Percentiles rank a stretch among this genome's conserved stretches.
Conservation (phyloP, 345 rosid species). For the Hypericum perforatum region DNA sequence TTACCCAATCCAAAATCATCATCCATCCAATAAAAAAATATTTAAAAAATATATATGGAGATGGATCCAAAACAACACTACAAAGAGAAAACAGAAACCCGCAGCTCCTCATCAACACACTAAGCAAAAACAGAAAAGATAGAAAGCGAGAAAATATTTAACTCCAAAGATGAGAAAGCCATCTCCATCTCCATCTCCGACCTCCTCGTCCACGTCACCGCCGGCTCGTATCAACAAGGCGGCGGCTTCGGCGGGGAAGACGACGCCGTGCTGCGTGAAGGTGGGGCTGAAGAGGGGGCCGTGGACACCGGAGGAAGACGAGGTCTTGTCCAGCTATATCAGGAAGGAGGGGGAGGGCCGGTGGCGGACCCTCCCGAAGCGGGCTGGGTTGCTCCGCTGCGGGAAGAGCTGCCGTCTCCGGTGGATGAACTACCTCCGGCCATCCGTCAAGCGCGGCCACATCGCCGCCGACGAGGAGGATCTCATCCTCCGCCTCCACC, state of each 20-base stretch:
- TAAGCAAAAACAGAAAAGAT: no score
- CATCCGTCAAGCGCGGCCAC: slow-evolving; percentile 61
- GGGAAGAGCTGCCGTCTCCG: slow-evolving; percentile 91
- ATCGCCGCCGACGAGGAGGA: slow-evolving; percentile 83
- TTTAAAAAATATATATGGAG: no score
- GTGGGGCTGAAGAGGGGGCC: slow-evolving; percentile 75
- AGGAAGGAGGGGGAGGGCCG: slow-evolving; percentile 70
- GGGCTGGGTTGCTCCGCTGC: slow-evolving; percentile 74
- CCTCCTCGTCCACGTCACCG: no score
- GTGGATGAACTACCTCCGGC: slow-evolving; percentile 93
- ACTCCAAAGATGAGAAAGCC: no score
- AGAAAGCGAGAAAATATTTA: no score
- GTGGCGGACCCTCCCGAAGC: slow-evolving; percentile 76
- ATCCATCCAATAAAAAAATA: no score
- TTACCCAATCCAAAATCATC: no score
- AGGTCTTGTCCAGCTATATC: slow-evolving; percentile 45
- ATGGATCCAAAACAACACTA: no score
- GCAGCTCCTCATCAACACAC: no score
- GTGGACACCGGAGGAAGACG: slow-evolving; percentile 84
- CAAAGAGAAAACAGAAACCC: no score
- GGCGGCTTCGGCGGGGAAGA: background rate
- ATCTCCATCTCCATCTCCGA: no score
- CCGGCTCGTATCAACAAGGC: background rate
- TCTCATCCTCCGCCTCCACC: slow-evolving; percentile 90
- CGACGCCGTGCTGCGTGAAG: slow-evolving; percentile 60